A percentile compares a stretch with the other conserved stretches of the same genome.
Evolutionary conservation across 1,139 yeast species (phyloP).

Genomic region (Chernovozyma sophiae-reginae): DNA sequence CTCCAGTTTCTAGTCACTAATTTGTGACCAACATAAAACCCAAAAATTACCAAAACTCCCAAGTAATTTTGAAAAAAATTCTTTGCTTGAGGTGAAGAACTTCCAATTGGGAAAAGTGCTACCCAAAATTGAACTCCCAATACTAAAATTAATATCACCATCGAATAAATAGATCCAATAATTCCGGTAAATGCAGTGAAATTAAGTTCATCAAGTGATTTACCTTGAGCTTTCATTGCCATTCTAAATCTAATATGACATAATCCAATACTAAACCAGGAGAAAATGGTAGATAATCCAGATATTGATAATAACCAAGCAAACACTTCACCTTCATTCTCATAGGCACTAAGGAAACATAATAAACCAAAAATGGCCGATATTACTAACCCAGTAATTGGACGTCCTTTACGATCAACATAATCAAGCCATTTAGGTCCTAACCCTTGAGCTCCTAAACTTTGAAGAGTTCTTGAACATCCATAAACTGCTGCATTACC

Average conservation of each 20-base stretch:
- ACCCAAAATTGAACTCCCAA: conserved; percentile 36
- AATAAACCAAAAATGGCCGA: conserved; percentile 35
- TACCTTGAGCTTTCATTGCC: conserved; percentile 29
- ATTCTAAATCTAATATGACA: conserved; percentile 38
- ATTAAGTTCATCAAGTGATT: conserved; percentile 24
- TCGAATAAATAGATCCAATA: conserved; percentile 32
- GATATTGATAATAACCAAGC: conserved; percentile 40
- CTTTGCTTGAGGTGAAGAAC: conserved; percentile 23
- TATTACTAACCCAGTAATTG: conserved; percentile 33
- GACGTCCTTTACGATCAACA: conserved; percentile 40
- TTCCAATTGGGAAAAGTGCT: conserved; percentile 33
- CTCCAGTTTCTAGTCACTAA: conserved; percentile 32
- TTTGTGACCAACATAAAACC: conserved; percentile 34
- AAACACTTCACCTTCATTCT: conserved; percentile 33
- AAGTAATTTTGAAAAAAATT: conserved; percentile 36
- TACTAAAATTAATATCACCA: conserved; percentile 26
- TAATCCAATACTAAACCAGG: conserved; percentile 38
- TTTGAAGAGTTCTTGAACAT: conserved; percentile 38
- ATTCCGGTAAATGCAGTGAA: conserved; percentile 29
- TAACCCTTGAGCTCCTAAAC: conserved; percentile 39
- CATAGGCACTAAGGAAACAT: conserved; percentile 38
- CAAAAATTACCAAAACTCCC: conserved; percentile 29
- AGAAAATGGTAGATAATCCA: conserved; percentile 39
- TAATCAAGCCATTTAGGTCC: conserved; percentile 34
- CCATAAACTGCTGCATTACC: conserved; percentile 46